Base-by-base conservation (phyloP, 371 early-diverging fungal genomes). In the Mucor velutinosus region DNA sequence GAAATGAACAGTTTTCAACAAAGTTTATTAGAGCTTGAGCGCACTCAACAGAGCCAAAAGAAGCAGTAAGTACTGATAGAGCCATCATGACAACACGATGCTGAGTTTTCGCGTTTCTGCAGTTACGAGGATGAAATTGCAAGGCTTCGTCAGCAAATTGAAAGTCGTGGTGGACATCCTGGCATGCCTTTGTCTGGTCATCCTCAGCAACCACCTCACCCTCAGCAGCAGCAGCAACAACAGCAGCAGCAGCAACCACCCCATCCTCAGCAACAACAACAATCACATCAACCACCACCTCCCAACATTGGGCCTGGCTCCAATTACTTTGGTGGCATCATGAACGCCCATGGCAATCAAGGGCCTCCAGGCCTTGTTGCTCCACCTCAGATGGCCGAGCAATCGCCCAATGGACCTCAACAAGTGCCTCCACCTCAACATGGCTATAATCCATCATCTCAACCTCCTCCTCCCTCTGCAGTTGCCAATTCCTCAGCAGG, bases 1-100 rank as follows among this genome's bases (percentile, higher is more conserved):
- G 97, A 96, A 79, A 87, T 95, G 77, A 82, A 83, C 51, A 80
- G 83, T n/a, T 88, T 95, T 68, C 93, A 95, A 73, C 92, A 94
- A 75, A 87, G 76, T 60, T 70, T 96, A 49, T 78, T 77, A 47
- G 97, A 96, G 58, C 81, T 96, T 56, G 95, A 96, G 66, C 83
- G 92, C 56, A 83, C 87, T 29, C 94, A 95, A 59, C 85, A 87
- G 64, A 83, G 82, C 41, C 87, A 93, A 58, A 94, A 94, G 81
- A 86, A 87, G 70, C 87, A 90, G 87, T 87, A 78, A 62, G 81
- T 74, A 7, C 29, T 12, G 8, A 25, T n/a, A 14, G 23, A 25
- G 23, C 27, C 23, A 12, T 14, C 15, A 27, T 53, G 27, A 14
- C 27, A 53, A 53, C 49, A 30, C 32, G 58, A 59, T 23, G 25